phyloP scores from a whole-genome alignment of 495 filamentous ascomycete genomes.

The Entonaema liquescens region DNA sequence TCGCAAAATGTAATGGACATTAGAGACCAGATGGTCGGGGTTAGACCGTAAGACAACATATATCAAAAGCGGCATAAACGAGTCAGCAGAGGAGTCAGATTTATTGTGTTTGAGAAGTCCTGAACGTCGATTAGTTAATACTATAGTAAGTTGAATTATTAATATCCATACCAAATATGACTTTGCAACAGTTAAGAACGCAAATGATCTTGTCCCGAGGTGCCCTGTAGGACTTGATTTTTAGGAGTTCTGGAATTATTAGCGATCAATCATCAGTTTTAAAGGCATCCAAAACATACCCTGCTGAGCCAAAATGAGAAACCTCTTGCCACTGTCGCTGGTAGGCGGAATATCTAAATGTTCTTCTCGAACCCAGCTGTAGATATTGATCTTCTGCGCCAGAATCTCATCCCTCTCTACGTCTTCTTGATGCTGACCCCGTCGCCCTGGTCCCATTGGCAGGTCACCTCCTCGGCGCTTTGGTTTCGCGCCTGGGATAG shows the following conservation, averaged over 20 bases:
- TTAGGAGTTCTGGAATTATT: conserved; percentile 76
- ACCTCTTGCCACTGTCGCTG: conserved; percentile 82
- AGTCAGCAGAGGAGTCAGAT: conserved; percentile 92
- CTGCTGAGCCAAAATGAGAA: conserved; percentile 88
- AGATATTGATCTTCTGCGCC: conserved; percentile 95
- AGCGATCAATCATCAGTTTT: conserved; percentile 12
- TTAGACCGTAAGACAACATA: conserved; percentile 95
- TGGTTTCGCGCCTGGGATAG: conserved; percentile 73
- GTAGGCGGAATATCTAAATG: conserved; percentile 95
- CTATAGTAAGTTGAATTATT: neutral
- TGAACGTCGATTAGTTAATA: conserved; percentile 46
- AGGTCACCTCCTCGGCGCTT: conserved; percentile 74
- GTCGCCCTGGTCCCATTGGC: conserved; percentile 78
- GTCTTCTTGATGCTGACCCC: conserved; percentile 97
- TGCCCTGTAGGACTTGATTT: conserved; percentile 95
- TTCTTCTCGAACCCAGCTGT: conserved; percentile 91
- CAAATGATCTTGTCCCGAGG: conserved; percentile 98
- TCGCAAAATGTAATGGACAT: conserved; percentile 96
- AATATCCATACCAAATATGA: conserved; percentile 83
- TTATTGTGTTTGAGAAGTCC: conserved; percentile 91
- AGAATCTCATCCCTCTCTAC: conserved; percentile 95
- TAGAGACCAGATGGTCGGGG: conserved; percentile 93
- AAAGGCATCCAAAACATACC: conserved; percentile 57
- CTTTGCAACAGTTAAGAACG: conserved; percentile 98
- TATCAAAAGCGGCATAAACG: conserved; percentile 94